Evolutionary conservation across 345 rosid species (phyloP), one percentile per base, ranked within the genome.

Genomic region (Mangifera indica): DNA sequence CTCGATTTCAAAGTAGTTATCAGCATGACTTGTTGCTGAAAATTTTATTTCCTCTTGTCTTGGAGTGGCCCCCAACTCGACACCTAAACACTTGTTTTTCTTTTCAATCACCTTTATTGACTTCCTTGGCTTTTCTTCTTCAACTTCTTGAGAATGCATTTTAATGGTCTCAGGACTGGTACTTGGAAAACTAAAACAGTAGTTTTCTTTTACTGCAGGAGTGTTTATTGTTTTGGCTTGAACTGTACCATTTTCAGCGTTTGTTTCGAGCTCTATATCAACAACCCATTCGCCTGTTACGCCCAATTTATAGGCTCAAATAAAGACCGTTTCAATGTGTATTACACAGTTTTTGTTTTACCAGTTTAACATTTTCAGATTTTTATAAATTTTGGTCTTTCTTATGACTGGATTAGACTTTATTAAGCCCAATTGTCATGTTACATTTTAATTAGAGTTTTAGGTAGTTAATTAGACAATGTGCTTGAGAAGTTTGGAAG

Each of bases 81-180:
- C 45, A 54, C 67, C 70, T 61, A 74, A 69, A 21, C 79, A 11
- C 45, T 75, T 77, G 74, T 58, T 72, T 72, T 71, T 79, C 84
- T 69, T 83, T 11, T 73, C 81, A 3, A 72, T 29, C 45, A 86
- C 89, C 69, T 90, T 91, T 1, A 87, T 72, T 17, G 94, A 84
- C 64, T 87, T 88, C 61, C 83, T 76, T 12, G 80, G 81, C 53
- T 68, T 68, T 18, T 79, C 82, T 24, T 79, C 66, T 66, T 64
- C 84, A 12, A 34, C 76, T 8, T 60, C 69, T 65, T 48, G 73
- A 10, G 46, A 54, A 8, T 70, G 70, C n/a, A 72, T 13, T 21
- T 67, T 77, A 24, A 64, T 49, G 1, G 83, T 22, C 8, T 2
- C 44, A 11, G 78, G 26, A 60, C 52, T 48, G 29, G 57, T 42